These are phyloP conservation scores for Ceratonia siliqua DNA, from an alignment of 306 rosid genomes.

Conservation along the genomic window DNA sequence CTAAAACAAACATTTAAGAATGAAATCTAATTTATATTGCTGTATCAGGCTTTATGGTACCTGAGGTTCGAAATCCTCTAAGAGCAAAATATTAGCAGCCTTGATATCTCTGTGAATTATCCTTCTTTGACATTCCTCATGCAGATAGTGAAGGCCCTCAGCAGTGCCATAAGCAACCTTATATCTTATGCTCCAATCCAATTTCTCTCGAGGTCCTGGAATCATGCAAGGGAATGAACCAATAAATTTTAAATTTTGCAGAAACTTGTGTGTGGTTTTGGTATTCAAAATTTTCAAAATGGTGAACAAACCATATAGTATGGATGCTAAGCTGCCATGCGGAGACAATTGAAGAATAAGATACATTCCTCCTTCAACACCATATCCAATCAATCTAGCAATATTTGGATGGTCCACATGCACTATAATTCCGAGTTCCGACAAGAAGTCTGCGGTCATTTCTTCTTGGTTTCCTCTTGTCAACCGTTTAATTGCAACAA, in stretches of 20 bases:
- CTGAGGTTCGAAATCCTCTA: slow-evolving; percentile 93
- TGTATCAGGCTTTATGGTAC: slow-evolving; percentile 38
- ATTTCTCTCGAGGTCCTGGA: slow-evolving; percentile 75
- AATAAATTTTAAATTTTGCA: neutral
- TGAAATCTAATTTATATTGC: slow-evolving; percentile 6
- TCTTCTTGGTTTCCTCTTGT: slow-evolving; percentile 88
- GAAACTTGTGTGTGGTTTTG: neutral
- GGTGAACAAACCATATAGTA: slow-evolving; percentile 73
- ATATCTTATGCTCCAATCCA: slow-evolving; percentile 71
- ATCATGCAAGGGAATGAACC: slow-evolving; percentile 8
- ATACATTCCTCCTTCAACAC: slow-evolving; percentile 99
- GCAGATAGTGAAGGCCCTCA: slow-evolving; percentile 85
- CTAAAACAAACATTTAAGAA: slow-evolving; percentile 19
- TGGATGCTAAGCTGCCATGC: slow-evolving; percentile 87
- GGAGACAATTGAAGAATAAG: slow-evolving; percentile 94
- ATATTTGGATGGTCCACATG: slow-evolving; percentile 96
- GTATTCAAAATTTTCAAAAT: slow-evolving; percentile 11
- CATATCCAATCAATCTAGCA: slow-evolving; percentile 91
- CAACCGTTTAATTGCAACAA: slow-evolving; percentile 75
- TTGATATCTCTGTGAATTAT: slow-evolving; percentile 95
- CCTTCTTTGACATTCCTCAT: slow-evolving; percentile 91
- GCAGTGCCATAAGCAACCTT: slow-evolving; percentile 81
- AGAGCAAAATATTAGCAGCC: slow-evolving; percentile 85
- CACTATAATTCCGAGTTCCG: slow-evolving; percentile 94
- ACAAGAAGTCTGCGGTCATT: slow-evolving; percentile 94